Evolutionary conservation across 176 grass and related monocot genomes (phyloP), one percentile per base, ranked within the genome.

Genomic region (Calamus simplicifolius): DNA sequence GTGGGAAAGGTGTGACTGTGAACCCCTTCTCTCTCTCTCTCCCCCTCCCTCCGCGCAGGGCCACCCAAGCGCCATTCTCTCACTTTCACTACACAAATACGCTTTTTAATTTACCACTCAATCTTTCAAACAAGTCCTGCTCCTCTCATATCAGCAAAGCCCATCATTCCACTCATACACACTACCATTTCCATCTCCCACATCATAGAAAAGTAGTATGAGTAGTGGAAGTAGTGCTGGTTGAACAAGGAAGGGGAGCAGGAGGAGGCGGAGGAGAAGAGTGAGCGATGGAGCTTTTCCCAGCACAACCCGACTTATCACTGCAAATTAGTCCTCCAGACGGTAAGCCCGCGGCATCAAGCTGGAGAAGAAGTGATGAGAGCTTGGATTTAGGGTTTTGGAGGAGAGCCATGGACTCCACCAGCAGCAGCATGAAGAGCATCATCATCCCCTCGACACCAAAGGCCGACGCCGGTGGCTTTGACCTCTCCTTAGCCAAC

Each of bases 251-350:
- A 30, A 5, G 27, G 43, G 59, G 16, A 16, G n/a, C 1, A 61
- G 59, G 3, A 12, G 1, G 2, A 48, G 59, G 26, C 27, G 6
- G 57, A 15, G 15, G 10, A 4, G 4, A 21, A 16, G 35, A 6
- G 49, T 1, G 21, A 30, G 51, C 31, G 26, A 95, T 96, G 91
- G 86, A 96, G 83, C 68, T 96, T 54, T 96, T 90, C 66, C 83
- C 86, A 12, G 65, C 86, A 13, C 91, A 90, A 48, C 91, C 91
- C 38, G 91, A 96, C 70, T 69, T 96, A 19, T 88, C 89, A 67
- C 77, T 95, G 54, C 91, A 95, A 75, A 90, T 95, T 63, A 95
- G 77, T 10, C 73, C 81, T 29, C 83, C 72, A 14, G 66, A 72
- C 60, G 84, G 54, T 52, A 69, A 85, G 69, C 35, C 72, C 57